Percentiles rank a stretch among this genome's conserved stretches.
These are phyloP conservation scores for Leccinum cinnamomeum DNA, from an alignment of 1,284 basidiomycete genomes.

Conservation along the genomic window DNA sequence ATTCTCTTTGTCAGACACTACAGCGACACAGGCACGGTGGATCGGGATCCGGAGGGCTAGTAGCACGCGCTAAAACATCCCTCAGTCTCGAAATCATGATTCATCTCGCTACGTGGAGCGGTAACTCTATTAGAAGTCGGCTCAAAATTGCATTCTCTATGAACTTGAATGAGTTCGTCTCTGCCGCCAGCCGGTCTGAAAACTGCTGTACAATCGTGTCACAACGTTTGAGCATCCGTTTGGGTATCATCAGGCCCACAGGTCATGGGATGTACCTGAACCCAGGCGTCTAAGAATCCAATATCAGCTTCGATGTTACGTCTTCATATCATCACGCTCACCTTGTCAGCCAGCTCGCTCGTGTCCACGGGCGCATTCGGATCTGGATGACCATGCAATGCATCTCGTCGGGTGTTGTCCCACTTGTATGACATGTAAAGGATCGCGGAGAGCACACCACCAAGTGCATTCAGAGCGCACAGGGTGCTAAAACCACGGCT, in stretches of 20 bases:
- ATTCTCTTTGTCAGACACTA: neutral
- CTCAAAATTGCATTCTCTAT: neutral
- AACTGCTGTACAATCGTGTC: neutral
- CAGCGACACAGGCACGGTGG: neutral
- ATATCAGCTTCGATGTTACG: neutral
- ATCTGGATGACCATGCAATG: constrained; percentile 51
- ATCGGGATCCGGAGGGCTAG: neutral
- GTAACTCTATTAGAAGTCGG: neutral
- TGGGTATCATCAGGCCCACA: neutral
- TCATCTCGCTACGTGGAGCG: neutral
- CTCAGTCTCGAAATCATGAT: neutral
- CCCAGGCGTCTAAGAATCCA: constrained; percentile 14
- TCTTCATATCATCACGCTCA: constrained; percentile 5
- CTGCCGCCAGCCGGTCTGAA: neutral
- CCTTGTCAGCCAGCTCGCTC: constrained; percentile 64
- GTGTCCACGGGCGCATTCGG: constrained; percentile 59
- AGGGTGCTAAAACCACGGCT: constrained; percentile 66
- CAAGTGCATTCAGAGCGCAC: constrained; percentile 54
- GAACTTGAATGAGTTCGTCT: neutral
- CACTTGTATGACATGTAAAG: constrained; percentile 56
- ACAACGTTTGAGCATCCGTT: neutral
- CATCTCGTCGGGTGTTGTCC: constrained; percentile 60
- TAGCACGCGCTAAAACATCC: neutral
- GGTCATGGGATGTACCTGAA: constrained; percentile 28
- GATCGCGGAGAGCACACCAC: constrained; percentile 47